Evolutionary conservation across 148 eudicot species (phyloP).

Genomic region (Rhododendron ferrugineum): DNA sequence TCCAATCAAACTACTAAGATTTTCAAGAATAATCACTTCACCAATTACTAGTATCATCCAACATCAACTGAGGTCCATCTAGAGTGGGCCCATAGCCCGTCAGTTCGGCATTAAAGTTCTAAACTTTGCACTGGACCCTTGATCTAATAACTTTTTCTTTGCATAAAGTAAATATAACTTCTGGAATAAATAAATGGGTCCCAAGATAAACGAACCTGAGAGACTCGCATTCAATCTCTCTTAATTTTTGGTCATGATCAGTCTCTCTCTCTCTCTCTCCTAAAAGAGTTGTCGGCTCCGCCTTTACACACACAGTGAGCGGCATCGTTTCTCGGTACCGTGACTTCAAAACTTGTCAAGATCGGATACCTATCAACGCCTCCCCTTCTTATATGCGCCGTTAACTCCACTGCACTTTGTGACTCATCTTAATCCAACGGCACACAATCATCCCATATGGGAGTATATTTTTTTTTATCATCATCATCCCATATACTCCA

Average conservation of each 20-base stretch:
- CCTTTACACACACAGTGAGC: neutral
- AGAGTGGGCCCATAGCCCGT: neutral
- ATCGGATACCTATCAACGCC: neutral
- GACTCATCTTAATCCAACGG: neutral
- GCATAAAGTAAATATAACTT: neutral
- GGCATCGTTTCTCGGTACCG: neutral
- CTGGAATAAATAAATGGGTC: neutral
- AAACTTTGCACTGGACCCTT: neutral
- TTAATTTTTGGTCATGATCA: neutral
- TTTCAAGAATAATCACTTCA: neutral
- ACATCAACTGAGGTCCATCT: neutral
- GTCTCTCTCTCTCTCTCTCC: neutral
- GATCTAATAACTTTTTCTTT: neutral
- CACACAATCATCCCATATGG: neutral
- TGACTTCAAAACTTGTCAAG: neutral
- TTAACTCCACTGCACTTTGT: neutral
- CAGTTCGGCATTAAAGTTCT: neutral
- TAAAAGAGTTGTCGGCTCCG: too few relatives aligned
- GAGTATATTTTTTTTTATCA: neutral
- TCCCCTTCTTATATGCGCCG: neutral
- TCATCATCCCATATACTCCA: too few relatives aligned
- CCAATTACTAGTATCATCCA: neutral
- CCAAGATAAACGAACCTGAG: neutral
- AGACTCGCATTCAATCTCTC: neutral
- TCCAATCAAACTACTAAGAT: neutral